These are phyloP conservation scores for Alliaria petiolata DNA, from an alignment of 345 rosid species.

Conservation along the genomic window DNA sequence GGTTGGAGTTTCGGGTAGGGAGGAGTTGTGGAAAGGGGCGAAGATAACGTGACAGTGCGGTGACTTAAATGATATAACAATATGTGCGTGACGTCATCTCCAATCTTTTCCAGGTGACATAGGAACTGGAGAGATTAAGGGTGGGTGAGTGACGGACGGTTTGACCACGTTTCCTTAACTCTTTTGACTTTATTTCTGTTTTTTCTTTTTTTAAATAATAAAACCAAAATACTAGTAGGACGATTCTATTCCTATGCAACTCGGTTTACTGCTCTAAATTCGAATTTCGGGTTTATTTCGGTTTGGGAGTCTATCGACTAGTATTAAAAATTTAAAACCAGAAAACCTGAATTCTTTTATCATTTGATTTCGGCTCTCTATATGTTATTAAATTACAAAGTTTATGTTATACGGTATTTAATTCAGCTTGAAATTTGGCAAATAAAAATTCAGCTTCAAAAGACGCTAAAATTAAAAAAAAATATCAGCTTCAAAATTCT, in stretches of 20 bases:
- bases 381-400: no score
- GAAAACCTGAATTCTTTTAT: no score
- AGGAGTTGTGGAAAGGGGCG: conserved; percentile 25
- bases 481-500: no score
- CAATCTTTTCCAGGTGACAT: not conserved
- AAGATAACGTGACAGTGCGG: conserved; percentile 32
- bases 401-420: no score
- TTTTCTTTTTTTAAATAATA: not conserved
- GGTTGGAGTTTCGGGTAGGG: conserved; percentile 37
- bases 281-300: not conserved
- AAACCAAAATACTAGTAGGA: not conserved
- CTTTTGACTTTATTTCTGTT: not conserved
- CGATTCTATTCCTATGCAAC: no score
- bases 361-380: no score
- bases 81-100: not conserved
- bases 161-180: not conserved
- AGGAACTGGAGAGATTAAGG: not conserved
- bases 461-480: no score
- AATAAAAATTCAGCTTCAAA: no score
- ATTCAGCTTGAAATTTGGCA: no score
- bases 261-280: not conserved
- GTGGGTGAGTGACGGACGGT: not conserved
- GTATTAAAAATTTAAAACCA: no score
- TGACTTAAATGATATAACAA: conserved; percentile 18
- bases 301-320: not conserved